Evolutionary conservation across 2,329 filamentous ascomycete species (phyloP), one percentile per base, ranked within the genome.

Genomic region (Ceratocystis ficicola): DNA sequence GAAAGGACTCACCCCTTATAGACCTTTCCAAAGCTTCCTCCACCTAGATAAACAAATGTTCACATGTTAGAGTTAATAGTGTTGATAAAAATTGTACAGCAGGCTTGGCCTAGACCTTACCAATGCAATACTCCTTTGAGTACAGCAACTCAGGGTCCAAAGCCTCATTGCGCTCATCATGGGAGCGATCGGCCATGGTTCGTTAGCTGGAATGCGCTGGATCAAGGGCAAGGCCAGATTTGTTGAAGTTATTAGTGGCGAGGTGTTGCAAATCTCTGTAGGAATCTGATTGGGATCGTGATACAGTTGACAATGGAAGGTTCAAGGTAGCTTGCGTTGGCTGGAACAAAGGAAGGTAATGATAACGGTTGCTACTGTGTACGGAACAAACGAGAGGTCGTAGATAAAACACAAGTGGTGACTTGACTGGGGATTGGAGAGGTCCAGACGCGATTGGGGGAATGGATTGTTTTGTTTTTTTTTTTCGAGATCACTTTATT

Each of bases 1-100:
- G 36, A 4, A 17, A 46, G 46, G 44, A 67, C 78, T 68, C 80
- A 92, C 89, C 94, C 94, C 83, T 97, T 97, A 83, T 93, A 99
- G 69, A 99, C 94, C 77, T 95, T 95, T 73, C 94, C 94, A 78
- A 99, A 99, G 76, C 93, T 97, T 68, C 94, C 94, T 71, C 94
- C 94, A 71, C 94, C 93, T 91, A 72, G 65, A 68, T 41, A 65
- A 67, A 68, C 41, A 65, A 68, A 69, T 67, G 59, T 25, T 64
- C 63, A 66, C 65, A 66, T 57, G 61, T 48, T 32, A 61, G 72
- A 69, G 72, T 72, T 72, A 72, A 71, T 67, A 63, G 61, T 62
- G 32, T 68, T 36, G 67, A 17, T 20, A 65, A 44, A 41, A 20
- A 62, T 30, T 64, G 62, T 44, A 44, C 65, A 64, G 61, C 57